Base-by-base conservation (phyloP, 1,139 yeast genomes). In the Geotrichum siamense region DNA sequence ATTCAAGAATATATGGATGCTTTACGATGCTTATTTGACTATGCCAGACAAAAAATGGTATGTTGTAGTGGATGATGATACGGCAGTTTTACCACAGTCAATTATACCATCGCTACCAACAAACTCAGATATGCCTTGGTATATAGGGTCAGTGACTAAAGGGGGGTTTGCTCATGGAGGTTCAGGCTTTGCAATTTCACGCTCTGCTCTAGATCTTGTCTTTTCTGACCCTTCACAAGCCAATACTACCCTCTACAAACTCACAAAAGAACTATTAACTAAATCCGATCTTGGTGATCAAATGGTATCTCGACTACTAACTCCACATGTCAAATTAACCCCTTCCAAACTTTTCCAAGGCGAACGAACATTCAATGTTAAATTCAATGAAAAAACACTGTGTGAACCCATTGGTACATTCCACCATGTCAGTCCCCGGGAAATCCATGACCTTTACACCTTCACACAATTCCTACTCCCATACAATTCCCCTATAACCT, bases 1-100 rank as follows among this genome's bases (percentile, higher is more conserved):
- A 46, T 63, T 56, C 55, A 66, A 66, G 48, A 65, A 65, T 47
- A 48, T 66, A 17, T 70, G 70, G 21, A 65, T 66, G 62, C 55
- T 63, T 22, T 53, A 51, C 5, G 64, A 64, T 36, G 69, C 68
- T 2, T 65, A 57, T 51, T 34, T 43, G n/a, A 59, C 22, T 63
- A 64, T 13, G 58, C 15, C 64, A 39, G 51, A 4, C 28, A 44
- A 36, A 58, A 60, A 62, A 31, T 65, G 70, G 70, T 65, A 56
- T 48, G 53, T 64, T 29, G 61, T 65, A 49, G 58, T 63, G 50
- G 70, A 65, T 43, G 68, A 58, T 16, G 70, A 65, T 46, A 53
- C 67, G 6, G 63, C 55, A 44, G 44, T 64, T 26, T 41, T 25
- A 26, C 37, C 37, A 8, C 25, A 33, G n/a, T 33, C 37, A 5